Conservation (phyloP, 2,329 filamentous ascomycete species). For the Penicillium sp. region DNA sequence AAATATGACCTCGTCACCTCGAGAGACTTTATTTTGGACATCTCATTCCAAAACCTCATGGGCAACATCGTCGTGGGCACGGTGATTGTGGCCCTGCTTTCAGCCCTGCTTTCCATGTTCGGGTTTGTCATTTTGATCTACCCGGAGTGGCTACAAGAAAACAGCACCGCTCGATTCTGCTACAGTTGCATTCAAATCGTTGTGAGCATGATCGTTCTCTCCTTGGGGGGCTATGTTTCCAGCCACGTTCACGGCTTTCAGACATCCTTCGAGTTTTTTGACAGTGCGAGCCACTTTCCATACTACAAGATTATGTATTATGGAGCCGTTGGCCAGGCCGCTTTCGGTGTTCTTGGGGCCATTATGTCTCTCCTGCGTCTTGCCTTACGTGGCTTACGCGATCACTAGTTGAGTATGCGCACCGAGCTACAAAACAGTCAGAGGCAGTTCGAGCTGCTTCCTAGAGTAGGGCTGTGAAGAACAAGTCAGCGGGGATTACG, state of each 20-base stretch:
- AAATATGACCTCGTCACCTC: neutral
- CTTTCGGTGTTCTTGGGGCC: slow-evolving; percentile 3
- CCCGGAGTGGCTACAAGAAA: neutral
- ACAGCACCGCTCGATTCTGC: neutral
- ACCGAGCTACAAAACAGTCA: too few species aligned
- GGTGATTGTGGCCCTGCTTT: slow-evolving; percentile 1
- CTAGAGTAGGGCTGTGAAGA: too few species aligned
- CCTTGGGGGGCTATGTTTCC: slow-evolving; percentile 5
- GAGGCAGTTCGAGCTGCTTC: too few species aligned
- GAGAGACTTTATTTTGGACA: slow-evolving; percentile 1
- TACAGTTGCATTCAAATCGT: too few species aligned
- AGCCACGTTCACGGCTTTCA: slow-evolving; percentile 8
- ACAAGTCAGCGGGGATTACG: too few species aligned
- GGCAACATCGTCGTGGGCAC: neutral
- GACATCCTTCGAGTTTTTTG: neutral
- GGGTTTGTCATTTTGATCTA: neutral
- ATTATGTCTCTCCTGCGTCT: slow-evolving; percentile 2
- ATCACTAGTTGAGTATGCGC: too few species aligned
- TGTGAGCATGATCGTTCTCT: neutral
- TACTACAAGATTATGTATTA: slow-evolving; percentile 14
- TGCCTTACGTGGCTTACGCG: neutral
- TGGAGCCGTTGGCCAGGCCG: slow-evolving; percentile 4
- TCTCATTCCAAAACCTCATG: slow-evolving; percentile 6
- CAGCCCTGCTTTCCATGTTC: slow-evolving; percentile 6
- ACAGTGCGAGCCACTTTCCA: neutral